phyloP scores from a whole-genome alignment of 176 grass and related monocot species.

The Canna indica region DNA sequence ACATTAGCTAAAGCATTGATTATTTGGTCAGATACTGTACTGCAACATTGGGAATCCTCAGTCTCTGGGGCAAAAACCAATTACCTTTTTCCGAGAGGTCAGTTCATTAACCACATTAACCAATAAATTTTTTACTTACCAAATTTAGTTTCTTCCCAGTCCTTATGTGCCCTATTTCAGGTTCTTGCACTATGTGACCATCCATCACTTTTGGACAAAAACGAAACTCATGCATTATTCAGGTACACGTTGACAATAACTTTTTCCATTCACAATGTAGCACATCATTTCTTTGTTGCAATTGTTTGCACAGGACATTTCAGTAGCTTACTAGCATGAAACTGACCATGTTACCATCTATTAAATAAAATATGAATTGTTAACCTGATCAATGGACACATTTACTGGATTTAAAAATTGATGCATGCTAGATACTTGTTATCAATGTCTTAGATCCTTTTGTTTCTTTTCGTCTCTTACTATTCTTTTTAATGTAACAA shows the following conservation, averaged over 20 bases:
- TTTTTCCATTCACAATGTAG: background rate
- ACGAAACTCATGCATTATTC: slow-evolving; percentile 37
- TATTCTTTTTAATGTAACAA: background rate
- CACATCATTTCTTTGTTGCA: no score
- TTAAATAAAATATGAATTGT: background rate
- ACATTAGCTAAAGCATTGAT: background rate
- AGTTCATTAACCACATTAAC: background rate
- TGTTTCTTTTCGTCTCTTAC: background rate
- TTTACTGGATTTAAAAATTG: background rate
- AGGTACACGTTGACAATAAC: slow-evolving; percentile 26
- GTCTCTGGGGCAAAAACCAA: slow-evolving; percentile 47
- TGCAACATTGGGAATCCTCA: slow-evolving; percentile 73
- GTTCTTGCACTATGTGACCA: slow-evolving; percentile 71
- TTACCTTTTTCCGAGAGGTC: slow-evolving; percentile 59
- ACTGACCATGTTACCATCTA: no score
- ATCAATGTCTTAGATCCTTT: background rate
- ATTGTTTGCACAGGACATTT: no score
- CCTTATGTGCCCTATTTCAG: slow-evolving; percentile 21
- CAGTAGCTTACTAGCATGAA: no score
- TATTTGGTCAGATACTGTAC: slow-evolving; percentile 40
- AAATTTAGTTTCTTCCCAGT: slow-evolving; percentile 4
- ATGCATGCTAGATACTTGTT: background rate
- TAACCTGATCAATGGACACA: background rate
- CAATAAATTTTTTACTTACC: background rate
- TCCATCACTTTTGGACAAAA: slow-evolving; percentile 45